Base-by-base conservation (phyloP, 306 rosid species). In the Quercus alba region DNA sequence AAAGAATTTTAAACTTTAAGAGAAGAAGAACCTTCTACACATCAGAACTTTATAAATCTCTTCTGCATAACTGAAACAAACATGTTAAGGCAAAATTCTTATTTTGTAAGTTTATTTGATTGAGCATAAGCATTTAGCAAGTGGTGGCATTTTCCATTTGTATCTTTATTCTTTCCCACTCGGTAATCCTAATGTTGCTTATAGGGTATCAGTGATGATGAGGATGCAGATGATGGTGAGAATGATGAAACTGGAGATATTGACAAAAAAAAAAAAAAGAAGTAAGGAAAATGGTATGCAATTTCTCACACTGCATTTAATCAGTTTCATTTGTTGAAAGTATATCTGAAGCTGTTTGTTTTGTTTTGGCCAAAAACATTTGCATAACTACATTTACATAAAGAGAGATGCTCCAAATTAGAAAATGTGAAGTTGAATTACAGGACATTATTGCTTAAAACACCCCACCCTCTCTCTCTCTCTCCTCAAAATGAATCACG, bases 141-240 rank as follows among this genome's bases (percentile, higher is more conserved):
- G n/a, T 20, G 18, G 15, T 30, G 74, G 9, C 54, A 14, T 79
- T 5, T 2, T 51, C 9, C 58, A 72, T 72, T 72, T 64, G 12
- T 75, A 73, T 10, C 4, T 46, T 46, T 11, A 46, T 46, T 46
- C 52, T 46, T 46, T 46, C 14, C 14, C 52, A 0, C 52, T 46
- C 11, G 52, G 52, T 11, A 46, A 46, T 2, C 52, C 52, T 46
- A 10, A 46, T 11, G 4, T 83, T 78, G 78, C 49, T 77, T 23
- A 41, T 38, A 85, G 90, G 97, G 85, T 51, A 75, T 64, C 72
- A 89, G 88, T 4, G 83, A 79, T 0, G 77, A 70, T 25, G 87
- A 83, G 0, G 85, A 76, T 0, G 83, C 75, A 0, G 81, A 71
- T 0, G 51, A n/a, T n/a, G n/a, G n/a, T n/a, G n/a, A n/a, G n/a